Percentiles rank a stretch among this genome's conserved stretches.
Conservation (phyloP, 2,329 filamentous ascomycete species). For the Calonectria fujianensis region DNA sequence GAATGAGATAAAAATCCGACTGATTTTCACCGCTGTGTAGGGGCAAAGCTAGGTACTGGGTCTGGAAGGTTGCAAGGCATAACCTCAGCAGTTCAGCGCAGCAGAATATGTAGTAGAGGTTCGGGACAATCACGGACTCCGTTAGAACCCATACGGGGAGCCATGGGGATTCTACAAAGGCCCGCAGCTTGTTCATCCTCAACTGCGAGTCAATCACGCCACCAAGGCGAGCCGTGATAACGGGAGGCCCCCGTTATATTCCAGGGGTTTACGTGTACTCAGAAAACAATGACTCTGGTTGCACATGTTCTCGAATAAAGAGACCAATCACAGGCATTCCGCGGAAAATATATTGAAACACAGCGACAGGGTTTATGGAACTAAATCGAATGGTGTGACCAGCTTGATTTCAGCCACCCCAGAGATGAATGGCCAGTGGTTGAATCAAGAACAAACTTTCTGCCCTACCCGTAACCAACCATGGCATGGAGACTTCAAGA, state of each 20-base stretch:
- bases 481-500: background rate
- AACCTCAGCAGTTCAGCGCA: background rate
- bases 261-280: background rate
- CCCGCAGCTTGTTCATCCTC: background rate
- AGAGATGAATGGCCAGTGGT: background rate
- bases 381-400: background rate
- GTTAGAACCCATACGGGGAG: background rate
- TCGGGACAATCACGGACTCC: background rate
- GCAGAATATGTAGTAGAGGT: background rate
- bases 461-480: background rate
- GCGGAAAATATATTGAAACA: background rate
- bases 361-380: background rate
- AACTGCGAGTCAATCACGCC: background rate
- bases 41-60: background rate
- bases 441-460: background rate
- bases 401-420: background rate
- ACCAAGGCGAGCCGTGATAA: background rate
- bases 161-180: background rate
- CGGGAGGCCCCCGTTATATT: background rate
- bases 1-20: background rate
- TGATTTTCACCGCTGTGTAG: background rate
- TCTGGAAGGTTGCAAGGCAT: background rate
- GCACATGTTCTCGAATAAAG: background rate
- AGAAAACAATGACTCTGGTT: background rate
- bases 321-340: background rate